A percentile compares a stretch with the other conserved stretches of the same genome.
These are phyloP conservation scores for Pyrenophora graminea DNA, from an alignment of 2,329 filamentous ascomycete genomes.

Conservation along the genomic window DNA sequence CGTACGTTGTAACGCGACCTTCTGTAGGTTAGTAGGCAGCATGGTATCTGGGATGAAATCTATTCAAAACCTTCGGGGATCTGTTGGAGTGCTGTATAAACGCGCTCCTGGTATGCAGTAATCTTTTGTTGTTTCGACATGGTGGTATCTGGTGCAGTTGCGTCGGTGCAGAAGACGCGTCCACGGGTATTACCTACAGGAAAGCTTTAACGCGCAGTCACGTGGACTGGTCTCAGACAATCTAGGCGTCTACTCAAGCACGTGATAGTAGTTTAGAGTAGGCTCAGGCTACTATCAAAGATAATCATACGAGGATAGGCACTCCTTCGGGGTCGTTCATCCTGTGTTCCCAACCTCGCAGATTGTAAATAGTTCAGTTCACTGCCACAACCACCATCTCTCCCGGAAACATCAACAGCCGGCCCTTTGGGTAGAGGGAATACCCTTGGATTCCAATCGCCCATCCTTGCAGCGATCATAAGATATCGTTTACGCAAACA, in stretches of 20 bases:
- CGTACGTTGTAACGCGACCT: slow-evolving; percentile 79
- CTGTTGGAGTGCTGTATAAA: slow-evolving; percentile 75
- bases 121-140: slow-evolving; percentile 35
- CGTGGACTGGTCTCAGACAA: slow-evolving; percentile 41
- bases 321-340: too few relatives aligned
- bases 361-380: too few relatives aligned
- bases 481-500: background rate
- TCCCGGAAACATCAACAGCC: too few relatives aligned
- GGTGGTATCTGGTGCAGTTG: background rate
- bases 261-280: background rate
- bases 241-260: slow-evolving; percentile 24
- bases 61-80: slow-evolving; percentile 59
- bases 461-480: background rate
- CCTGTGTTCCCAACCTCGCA: too few relatives aligned
- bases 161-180: slow-evolving; percentile 2
- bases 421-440: too few relatives aligned
- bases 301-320: too few relatives aligned
- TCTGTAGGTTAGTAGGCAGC: slow-evolving; percentile 42
- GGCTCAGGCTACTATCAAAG: background rate
- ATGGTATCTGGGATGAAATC: too few relatives aligned
- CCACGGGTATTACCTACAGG: background rate
- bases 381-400: too few relatives aligned
- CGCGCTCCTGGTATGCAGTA: slow-evolving; percentile 47
- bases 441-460: too few relatives aligned
- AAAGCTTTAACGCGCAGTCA: slow-evolving; percentile 30